Evolutionary conservation across 1,284 basidiomycete species (phyloP), one percentile per base, ranked within the genome.

Genomic region (Leccinum pseudoinsigne): DNA sequence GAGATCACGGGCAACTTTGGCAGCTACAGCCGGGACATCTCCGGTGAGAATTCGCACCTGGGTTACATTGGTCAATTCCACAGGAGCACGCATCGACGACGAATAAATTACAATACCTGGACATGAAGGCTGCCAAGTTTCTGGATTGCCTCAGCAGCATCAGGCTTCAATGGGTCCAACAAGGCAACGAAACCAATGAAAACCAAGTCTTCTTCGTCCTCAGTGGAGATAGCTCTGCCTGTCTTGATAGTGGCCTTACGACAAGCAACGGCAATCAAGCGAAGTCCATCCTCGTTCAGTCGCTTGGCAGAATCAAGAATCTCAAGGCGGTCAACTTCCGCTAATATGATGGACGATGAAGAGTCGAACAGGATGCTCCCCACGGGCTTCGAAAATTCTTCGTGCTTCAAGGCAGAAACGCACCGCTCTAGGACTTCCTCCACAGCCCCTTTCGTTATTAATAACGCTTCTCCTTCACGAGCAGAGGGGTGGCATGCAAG

Each of bases 1-100:
- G 47, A 74, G 75, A 40, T 74, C 72, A 55, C 74, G 72, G 10
- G 72, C 72, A 40, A 76, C 75, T 59, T 74, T 77, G 57, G 74
- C 74, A 57, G 72, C 72, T 4, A 74, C 72, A 2, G 74, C 75
- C 18, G 72, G 73, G 12, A 50, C 70, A 47, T 74, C 72, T 45
- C 72, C 72, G 1, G 72, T 74, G 21, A 74, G 74, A 62, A 74
- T 74, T 53, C 72, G 72, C 10, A 73, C 72, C 72, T 73, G n/a
- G 7, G 14, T 47, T 10, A 42, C 34, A 23, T 50, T 26, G 3
- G 21, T 66, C 26, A 72, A 31, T 23, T 38, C 38, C 21, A 53
- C n/a, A 51, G 7, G n/a, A 57, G 4, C 18, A 36, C 4, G 9
- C 16, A 56, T 55, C 5, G 3, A 47, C 12, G 9, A 45, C 5